These are phyloP conservation scores for Fusarium burgessii DNA, from an alignment of 2,329 filamentous ascomycete genomes.

Conservation along the genomic window DNA sequence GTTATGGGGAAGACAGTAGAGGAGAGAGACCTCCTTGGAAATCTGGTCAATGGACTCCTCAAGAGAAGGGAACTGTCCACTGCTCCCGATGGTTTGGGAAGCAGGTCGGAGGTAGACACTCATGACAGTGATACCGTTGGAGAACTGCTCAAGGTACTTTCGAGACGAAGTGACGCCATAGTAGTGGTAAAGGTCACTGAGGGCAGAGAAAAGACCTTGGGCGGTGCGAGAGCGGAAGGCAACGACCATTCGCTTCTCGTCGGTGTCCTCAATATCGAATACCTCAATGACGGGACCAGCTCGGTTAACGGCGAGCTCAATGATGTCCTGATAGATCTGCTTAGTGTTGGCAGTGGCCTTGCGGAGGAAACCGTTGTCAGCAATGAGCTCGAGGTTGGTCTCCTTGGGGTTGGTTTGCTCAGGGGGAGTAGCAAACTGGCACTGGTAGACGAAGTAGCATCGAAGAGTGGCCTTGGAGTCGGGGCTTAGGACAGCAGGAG, in stretches of 20 bases:
- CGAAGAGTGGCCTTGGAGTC: slow-evolving; percentile 83
- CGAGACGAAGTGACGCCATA: slow-evolving; percentile 95
- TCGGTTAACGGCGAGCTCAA: slow-evolving; percentile 83
- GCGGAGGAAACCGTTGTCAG: slow-evolving; percentile 92
- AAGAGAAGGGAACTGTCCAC: slow-evolving; percentile 72
- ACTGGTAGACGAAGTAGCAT: slow-evolving; percentile 99
- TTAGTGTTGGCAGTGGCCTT: slow-evolving; percentile 98
- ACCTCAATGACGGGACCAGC: slow-evolving; percentile 97
- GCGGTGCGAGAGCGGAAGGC: slow-evolving; percentile 95
- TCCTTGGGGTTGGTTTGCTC: slow-evolving; percentile 80
- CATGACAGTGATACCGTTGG: slow-evolving; percentile 97
- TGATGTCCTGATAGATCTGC: slow-evolving; percentile 94
- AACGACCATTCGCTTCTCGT: slow-evolving; percentile 93
- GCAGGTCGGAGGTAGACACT: slow-evolving; percentile 91
- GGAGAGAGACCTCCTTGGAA: slow-evolving; percentile 95
- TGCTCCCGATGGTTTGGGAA: slow-evolving; percentile 56
- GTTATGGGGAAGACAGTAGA: slow-evolving; percentile 98
- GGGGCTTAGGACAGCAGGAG: slow-evolving; percentile 80
- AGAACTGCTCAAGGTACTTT: slow-evolving; percentile 99
- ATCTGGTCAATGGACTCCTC: slow-evolving; percentile 98
- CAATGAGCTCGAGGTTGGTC: slow-evolving; percentile 90
- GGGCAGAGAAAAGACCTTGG: slow-evolving; percentile 90
- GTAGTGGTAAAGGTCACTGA: slow-evolving; percentile 98
- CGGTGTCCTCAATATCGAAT: slow-evolving; percentile 91
- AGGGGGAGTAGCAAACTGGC: slow-evolving; percentile 82